Percentiles rank a stretch among this genome's conserved stretches.
phyloP scores from a whole-genome alignment of 371 early-diverging fungal genomes.

The Actinomucor elegans region DNA sequence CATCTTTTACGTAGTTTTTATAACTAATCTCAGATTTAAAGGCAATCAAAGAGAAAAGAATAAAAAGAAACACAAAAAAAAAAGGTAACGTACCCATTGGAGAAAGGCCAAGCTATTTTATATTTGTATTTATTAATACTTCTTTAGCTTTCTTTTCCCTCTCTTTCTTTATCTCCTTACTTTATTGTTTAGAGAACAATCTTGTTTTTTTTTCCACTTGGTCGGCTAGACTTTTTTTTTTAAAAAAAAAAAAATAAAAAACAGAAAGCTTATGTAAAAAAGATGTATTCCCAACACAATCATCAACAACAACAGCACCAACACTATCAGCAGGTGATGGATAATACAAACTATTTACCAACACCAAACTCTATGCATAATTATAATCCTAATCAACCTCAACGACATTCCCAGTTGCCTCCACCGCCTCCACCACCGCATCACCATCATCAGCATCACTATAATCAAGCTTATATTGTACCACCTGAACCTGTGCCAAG shows the following conservation, averaged over 20 bases:
- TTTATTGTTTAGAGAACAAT: too few relatives aligned
- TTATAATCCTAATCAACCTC: conserved; percentile 5
- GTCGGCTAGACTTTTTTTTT: not conserved
- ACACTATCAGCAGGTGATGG: conserved; percentile 4
- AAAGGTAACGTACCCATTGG: too few relatives aligned
- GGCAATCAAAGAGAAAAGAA: not conserved
- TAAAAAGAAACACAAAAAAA: not conserved
- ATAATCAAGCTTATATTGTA: not conserved
- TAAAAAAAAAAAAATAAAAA: not conserved
- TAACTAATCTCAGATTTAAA: too few relatives aligned
- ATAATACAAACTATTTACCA: conserved; percentile 16
- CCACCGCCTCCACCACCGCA: conserved; percentile 14
- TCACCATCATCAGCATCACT: conserved; percentile 14
- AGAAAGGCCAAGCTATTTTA: conserved; percentile 5
- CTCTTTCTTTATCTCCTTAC: not conserved
- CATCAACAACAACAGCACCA: conserved; percentile 17
- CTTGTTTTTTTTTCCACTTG: not conserved
- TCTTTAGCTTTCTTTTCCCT: conserved; percentile 1
- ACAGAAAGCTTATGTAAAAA: not conserved
- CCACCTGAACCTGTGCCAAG: conserved; percentile 40
- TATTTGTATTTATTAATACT: conserved; percentile 1
- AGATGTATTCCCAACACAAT: conserved; percentile 20
- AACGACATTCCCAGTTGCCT: conserved; percentile 11
- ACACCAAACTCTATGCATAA: conserved; percentile 7
- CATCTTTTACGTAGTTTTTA: too few relatives aligned